Evolutionary conservation across 352 stramenopile species (phyloP).

Genomic region (Globisporangium nagaii): DNA sequence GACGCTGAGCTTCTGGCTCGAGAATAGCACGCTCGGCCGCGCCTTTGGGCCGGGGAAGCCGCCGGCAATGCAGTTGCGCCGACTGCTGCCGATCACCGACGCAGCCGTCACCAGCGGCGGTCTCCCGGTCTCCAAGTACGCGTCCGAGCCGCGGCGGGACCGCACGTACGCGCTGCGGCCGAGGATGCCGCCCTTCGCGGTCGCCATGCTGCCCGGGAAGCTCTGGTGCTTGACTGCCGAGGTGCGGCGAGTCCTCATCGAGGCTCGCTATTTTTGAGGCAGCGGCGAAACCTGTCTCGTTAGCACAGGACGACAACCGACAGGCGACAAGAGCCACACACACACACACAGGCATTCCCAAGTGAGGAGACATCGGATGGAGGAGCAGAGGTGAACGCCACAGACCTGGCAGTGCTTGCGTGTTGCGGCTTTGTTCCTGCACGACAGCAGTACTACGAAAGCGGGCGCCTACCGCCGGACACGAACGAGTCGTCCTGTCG

Average conservation of each 20-base stretch:
- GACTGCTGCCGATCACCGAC: neutral
- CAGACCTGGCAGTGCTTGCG: no score
- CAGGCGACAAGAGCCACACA: no score
- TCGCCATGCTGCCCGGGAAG: neutral
- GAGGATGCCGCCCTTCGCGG: neutral
- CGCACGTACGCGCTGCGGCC: neutral
- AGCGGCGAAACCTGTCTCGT: no score
- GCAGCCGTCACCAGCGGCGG: neutral
- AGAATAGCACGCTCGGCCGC: constrained; percentile 35
- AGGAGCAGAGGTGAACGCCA: no score
- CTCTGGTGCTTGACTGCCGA: no score
- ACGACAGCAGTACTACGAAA: neutral
- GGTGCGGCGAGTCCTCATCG: no score
- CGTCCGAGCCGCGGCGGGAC: neutral
- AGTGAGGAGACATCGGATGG: no score
- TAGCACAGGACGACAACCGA: no score
- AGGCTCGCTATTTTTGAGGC: no score
- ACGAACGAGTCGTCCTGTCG: constrained; percentile 73
- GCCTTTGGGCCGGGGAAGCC: constrained; percentile 7
- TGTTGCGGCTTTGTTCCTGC: neutral
- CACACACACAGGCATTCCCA: no score
- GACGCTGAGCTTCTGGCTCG: constrained; percentile 24
- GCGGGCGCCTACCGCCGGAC: constrained; percentile 41
- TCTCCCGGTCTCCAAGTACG: neutral
- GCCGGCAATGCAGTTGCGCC: constrained; percentile 11